Conservation (phyloP, 106 monocot genomes). For the Dendrobium catenatum region DNA sequence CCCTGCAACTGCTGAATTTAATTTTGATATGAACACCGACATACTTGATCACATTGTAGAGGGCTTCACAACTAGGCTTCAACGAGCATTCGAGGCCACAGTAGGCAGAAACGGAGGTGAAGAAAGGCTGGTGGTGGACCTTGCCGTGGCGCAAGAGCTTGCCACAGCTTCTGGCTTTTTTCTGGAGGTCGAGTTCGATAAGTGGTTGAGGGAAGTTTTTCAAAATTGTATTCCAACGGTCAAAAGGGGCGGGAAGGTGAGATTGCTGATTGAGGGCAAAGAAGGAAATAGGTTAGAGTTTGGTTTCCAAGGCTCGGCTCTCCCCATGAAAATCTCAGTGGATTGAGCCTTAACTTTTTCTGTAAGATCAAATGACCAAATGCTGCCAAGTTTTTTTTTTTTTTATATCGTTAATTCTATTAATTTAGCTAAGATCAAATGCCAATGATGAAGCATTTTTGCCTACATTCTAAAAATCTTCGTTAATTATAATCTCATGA, state of each 20-base stretch:
- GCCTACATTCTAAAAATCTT: no score
- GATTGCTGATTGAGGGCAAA: constrained; percentile 37
- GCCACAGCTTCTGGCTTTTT: constrained; percentile 40
- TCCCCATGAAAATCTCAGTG: constrained; percentile 54
- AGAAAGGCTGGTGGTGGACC: constrained; percentile 26
- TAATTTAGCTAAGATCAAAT: neutral
- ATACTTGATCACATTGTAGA: constrained; percentile 9
- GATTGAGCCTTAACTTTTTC: constrained; percentile 12
- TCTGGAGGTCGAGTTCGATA: constrained; percentile 48
- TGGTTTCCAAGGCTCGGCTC: constrained; percentile 55
- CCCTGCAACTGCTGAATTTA: neutral
- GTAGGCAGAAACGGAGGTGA: neutral
- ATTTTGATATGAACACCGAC: constrained; percentile 17
- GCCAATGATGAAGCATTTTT: neutral
- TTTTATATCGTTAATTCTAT: neutral
- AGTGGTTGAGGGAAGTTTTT: constrained; percentile 70
- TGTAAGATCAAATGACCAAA: neutral
- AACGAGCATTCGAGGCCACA: constrained; percentile 22
- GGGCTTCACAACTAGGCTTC: constrained; percentile 25
- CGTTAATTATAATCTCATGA: neutral
- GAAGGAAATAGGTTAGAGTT: constrained; percentile 20
- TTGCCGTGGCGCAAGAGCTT: constrained; percentile 34
- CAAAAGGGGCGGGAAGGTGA: constrained; percentile 61
- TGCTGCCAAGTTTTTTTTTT: neutral
- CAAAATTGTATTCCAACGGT: constrained; percentile 42